These are phyloP conservation scores for Centaurea solstitialis DNA, from an alignment of 129 eudicot genomes.

Conservation along the genomic window DNA sequence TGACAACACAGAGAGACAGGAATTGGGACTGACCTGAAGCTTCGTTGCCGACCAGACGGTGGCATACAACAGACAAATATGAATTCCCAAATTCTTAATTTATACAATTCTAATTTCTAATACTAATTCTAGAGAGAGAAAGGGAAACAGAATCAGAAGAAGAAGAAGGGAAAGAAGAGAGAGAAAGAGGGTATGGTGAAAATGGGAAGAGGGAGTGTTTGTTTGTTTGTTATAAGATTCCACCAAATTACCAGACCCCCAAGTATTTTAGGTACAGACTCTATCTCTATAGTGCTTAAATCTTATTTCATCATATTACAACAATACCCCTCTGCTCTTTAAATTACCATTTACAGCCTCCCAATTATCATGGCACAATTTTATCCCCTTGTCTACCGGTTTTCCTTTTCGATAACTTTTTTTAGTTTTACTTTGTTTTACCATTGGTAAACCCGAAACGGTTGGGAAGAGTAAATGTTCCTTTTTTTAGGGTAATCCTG, in stretches of 20 bases:
- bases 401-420: too few relatives aligned
- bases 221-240: slow-evolving; percentile 37
- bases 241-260: slow-evolving; percentile 40
- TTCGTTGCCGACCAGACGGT: slow-evolving; percentile 44
- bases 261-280: slow-evolving; percentile 39
- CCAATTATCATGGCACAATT: background rate
- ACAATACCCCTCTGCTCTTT: background rate
- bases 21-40: slow-evolving; percentile 31
- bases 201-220: background rate
- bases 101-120: too few relatives aligned
- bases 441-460: too few relatives aligned
- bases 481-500: too few relatives aligned
- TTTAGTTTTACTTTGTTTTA: too few relatives aligned
- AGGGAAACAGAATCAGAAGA: background rate
- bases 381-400: background rate
- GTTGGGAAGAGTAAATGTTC: too few relatives aligned
- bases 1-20: slow-evolving; percentile 34
- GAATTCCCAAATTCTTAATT: too few relatives aligned
- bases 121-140: slow-evolving; percentile 20
- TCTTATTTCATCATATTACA: background rate
- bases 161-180: background rate
- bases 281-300: background rate
- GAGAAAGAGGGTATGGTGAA: slow-evolving; percentile 2
- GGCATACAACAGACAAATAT: slow-evolving; percentile 40
- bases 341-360: background rate